phyloP scores from a whole-genome alignment of 768 basidiomycete genomes.

The Gyrodon lividus region DNA sequence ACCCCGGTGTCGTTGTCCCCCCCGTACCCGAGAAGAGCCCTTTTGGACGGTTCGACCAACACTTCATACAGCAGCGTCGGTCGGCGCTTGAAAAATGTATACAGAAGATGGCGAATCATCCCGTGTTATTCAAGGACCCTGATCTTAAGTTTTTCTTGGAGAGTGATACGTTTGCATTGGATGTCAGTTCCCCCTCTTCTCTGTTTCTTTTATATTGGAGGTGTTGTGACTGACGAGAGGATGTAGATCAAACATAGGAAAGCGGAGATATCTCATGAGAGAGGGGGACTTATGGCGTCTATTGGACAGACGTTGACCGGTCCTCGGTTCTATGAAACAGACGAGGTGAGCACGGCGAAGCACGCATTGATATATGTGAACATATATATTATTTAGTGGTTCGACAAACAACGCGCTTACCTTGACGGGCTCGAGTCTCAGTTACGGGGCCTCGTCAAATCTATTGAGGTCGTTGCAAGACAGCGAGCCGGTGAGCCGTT shows the following conservation, averaged over 20 bases:
- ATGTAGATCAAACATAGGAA: conserved; percentile 84
- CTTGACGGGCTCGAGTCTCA: conserved; percentile 91
- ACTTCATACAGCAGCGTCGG: conserved; percentile 86
- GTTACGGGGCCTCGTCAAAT: conserved; percentile 80
- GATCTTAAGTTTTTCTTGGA: conserved; percentile 92
- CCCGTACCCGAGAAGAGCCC: conserved; percentile 95
- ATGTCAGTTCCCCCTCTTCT: conserved; percentile 53
- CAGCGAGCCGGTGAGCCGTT: conserved; percentile 64
- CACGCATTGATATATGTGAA: background rate
- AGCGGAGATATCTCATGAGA: conserved; percentile 71
- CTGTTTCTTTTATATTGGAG: background rate
- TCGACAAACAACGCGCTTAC: conserved; percentile 81
- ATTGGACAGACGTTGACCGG: conserved; percentile 79
- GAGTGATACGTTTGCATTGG: conserved; percentile 86
- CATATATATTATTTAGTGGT: conserved; percentile 64
- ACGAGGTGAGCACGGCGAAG: conserved; percentile 54
- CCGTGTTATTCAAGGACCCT: conserved; percentile 81
- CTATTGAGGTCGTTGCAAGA: conserved; percentile 83
- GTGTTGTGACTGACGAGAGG: background rate
- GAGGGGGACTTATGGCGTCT: conserved; percentile 79
- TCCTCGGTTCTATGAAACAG: conserved; percentile 83
- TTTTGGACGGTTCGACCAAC: conserved; percentile 89
- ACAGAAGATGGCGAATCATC: conserved; percentile 91
- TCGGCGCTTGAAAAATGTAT: conserved; percentile 86
- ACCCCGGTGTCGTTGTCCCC: conserved; percentile 96